Base-by-base conservation (phyloP, 2,329 filamentous ascomycete genomes). In the Intubia oerlemansii region DNA sequence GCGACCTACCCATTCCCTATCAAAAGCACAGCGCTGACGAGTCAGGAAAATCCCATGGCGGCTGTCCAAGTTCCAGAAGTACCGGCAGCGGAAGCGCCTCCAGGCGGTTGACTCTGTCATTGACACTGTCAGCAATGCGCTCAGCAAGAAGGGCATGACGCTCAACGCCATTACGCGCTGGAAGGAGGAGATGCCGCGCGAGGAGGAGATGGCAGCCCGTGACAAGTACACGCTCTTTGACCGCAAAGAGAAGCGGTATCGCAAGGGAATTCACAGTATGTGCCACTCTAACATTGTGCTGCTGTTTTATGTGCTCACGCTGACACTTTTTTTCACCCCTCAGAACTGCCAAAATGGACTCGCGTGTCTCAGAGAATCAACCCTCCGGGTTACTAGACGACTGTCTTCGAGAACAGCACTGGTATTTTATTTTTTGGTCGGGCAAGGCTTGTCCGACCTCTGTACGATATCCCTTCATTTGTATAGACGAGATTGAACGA, bases 191-290 rank as follows among this genome's bases (percentile, higher is more conserved):
- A 98, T 98, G 88, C 88, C 88, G 14, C 77, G 70, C 16, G 88
- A 98, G 62, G 65, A 70, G 44, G 82, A 95, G 61, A 98, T 98
- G 88, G 49, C 91, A 49, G 76, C 88, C 26, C 76, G 69, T 53
- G 88, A 98, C 57, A 98, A 98, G 57, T 98, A 98, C 57, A 92
- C 81, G 17, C 76, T 98, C 44, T 98, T 95, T 53, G 85, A 92
- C 53, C 73, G 84, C 42, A 93, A 95, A 54, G 82, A 78, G 50
- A 91, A 84, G 69, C 73, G 68, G 43, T 98, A 95, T 52, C 65
- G 88, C 48, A 98, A 98, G 68, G 80, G 82, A 32, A 84, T 98
- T 50, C 85, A 95, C 56, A 95, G 84, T 92, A 64, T 43, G 81
- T 69, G 32, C n/a, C 5, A 21, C n/a, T n/a, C n/a, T n/a, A 5